phyloP scores from a whole-genome alignment of 2,329 filamentous ascomycete genomes.

The Magnaporthales sp. region DNA sequence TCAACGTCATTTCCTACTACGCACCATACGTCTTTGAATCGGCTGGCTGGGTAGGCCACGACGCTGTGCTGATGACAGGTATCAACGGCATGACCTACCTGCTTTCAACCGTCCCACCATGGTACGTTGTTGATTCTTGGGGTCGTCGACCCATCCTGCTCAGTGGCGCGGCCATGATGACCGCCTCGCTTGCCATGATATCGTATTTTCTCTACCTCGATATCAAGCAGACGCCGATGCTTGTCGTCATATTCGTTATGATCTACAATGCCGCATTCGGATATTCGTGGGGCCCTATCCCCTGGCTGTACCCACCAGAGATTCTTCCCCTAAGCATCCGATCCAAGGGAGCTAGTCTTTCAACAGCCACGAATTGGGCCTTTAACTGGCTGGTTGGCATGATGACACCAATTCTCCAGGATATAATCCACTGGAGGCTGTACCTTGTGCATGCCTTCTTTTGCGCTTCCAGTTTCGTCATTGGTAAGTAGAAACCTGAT shows the following conservation, averaged over 20 bases:
- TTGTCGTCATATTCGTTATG: constrained; percentile 95
- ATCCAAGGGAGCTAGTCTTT: constrained; percentile 92
- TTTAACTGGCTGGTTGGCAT: constrained; percentile 97
- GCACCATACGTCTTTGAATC: constrained; percentile 94
- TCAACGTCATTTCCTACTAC: constrained; percentile 99
- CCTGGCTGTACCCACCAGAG: constrained; percentile 98
- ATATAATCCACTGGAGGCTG: constrained; percentile 84
- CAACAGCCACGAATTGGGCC: constrained; percentile 94
- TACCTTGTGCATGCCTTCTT: constrained; percentile 97
- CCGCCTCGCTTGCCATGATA: constrained; percentile 76
- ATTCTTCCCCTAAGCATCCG: constrained; percentile 93
- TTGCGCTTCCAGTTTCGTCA: constrained; percentile 88
- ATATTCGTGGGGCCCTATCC: constrained; percentile 91
- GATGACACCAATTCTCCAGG: constrained; percentile 87
- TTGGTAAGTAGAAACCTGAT: constrained; percentile 57
- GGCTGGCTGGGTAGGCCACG: constrained; percentile 86
- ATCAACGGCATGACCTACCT: constrained; percentile 87
- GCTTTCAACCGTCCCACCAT: constrained; percentile 85
- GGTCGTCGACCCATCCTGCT: constrained; percentile 84
- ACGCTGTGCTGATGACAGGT: constrained; percentile 93
- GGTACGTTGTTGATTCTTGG: constrained; percentile 93
- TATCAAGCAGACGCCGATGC: constrained; percentile 63
- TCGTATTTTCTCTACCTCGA: constrained; percentile 95
- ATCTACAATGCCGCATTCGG: constrained; percentile 97
- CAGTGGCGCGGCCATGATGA: constrained; percentile 83